Base-by-base conservation (phyloP, 1,284 basidiomycete species). In the Coriolopsis trogii region DNA sequence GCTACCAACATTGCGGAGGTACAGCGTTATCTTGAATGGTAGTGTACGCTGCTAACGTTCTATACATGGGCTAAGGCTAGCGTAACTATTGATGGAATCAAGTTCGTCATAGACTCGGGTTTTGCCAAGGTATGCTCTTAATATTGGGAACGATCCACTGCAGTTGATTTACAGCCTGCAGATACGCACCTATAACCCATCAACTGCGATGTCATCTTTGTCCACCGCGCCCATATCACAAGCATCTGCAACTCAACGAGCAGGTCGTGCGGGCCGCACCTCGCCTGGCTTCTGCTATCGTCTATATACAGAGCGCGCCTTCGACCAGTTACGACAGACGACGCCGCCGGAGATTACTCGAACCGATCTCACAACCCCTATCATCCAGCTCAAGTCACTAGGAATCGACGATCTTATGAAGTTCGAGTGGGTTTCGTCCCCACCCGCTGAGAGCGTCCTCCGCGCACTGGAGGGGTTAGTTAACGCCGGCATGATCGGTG, bases 1-100 rank as follows among this genome's bases (percentile, higher is more conserved):
- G 82, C 93, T 1, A 99, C 97, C 0, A 99, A 99, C 67, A 95
- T 98, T 44, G 96, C 97, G 15, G 97, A 99, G 73, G 93, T 87
- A 59, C 26, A 73, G 52, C 12, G 5, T 10, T 28, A 13, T 18
- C 8, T 46, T 7, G 10, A n/a, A n/a, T n/a, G 13, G 15, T 20
- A 23, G 16, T n/a, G 7, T 3, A 31, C 23, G 9, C 36, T 8
- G 21, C 33, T 9, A 34, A 26, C 34, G 45, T 18, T 33, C 25
- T 38, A 16, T 29, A n/a, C 33, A 4, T 16, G 4, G 3, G n/a
- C n/a, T n/a, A 10, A 91, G 89, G 90, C 96, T 18, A 95, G 93
- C 69, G 90, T 99, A 13, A 99, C 96, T 0, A 97, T 99, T 51
- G 93, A 98, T 42, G 94, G 94, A 1, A 88, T 99, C 58, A 89